Conservation (phyloP, 768 basidiomycete species). For the Psilocybe tampanensis region DNA sequence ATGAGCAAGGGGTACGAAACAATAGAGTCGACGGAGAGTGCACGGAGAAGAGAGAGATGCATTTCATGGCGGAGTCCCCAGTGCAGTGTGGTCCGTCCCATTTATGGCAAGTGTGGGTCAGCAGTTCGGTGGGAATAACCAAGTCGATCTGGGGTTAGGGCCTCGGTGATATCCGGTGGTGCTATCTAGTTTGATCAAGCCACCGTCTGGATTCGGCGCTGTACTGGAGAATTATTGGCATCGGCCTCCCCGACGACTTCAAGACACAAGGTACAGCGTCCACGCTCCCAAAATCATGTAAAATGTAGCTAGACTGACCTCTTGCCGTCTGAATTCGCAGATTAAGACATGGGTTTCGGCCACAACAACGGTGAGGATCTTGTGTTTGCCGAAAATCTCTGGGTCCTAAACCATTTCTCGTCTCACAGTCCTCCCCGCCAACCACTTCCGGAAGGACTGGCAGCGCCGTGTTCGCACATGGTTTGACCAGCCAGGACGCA, state of each 20-base stretch:
- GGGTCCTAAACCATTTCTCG: conserved; percentile 9
- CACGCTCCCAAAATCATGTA: not conserved
- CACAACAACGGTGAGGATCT: conserved; percentile 73
- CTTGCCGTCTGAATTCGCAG: conserved; percentile 29
- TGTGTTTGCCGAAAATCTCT: conserved; percentile 1
- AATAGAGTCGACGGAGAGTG: not conserved
- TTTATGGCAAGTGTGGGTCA: not conserved
- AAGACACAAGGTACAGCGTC: conserved; percentile 45
- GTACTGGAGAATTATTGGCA: conserved; percentile 33
- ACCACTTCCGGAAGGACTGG: conserved; percentile 99
- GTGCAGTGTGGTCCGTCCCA: conserved; percentile 10
- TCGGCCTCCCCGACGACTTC: conserved; percentile 47
- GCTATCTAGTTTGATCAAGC: conserved; percentile 44
- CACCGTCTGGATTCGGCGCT: conserved; percentile 34
- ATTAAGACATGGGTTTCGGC: conserved; percentile 72
- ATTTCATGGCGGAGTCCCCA: conserved; percentile 9
- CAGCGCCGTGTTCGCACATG: conserved; percentile 94
- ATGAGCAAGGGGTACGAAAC: not conserved
- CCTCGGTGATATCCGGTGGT: conserved; percentile 37
- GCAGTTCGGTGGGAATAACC: conserved; percentile 14
- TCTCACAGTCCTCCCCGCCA: conserved; percentile 77
- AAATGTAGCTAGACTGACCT: conserved; percentile 13
- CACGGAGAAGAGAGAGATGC: not conserved
- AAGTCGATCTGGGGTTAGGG: conserved; percentile 32
- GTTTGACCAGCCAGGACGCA: conserved; percentile 99